A percentile compares a stretch with the other conserved stretches of the same genome.
Evolutionary conservation across 176 grass and related monocot genomes (phyloP).

Genomic region (Ampelocalamus luodianensis): DNA sequence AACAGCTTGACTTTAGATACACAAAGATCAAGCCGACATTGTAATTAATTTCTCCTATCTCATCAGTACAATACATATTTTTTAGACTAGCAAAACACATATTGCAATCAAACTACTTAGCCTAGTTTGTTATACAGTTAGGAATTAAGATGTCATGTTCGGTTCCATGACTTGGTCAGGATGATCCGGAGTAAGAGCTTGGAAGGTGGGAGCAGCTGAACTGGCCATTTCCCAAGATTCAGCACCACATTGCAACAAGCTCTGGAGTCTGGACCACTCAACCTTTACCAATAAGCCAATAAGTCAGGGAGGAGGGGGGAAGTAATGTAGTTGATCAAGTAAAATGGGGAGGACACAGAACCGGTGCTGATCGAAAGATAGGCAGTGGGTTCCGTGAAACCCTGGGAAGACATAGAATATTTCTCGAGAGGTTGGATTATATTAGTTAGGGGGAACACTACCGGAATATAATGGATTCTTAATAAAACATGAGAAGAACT

Average conservation of each 20-base stretch:
- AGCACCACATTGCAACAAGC: background rate
- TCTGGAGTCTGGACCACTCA: slow-evolving; percentile 2
- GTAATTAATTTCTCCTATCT: background rate
- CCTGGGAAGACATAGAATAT: background rate
- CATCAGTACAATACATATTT: background rate
- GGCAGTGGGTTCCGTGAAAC: background rate
- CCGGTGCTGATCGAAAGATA: background rate
- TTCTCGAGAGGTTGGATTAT: background rate
- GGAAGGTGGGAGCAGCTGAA: background rate
- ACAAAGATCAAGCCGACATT: background rate
- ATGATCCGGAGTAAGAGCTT: background rate
- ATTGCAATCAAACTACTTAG: background rate
- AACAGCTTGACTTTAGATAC: background rate
- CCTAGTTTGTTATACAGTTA: background rate
- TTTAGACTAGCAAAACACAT: background rate
- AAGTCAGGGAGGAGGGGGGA: background rate
- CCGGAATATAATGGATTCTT: background rate
- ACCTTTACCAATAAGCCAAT: background rate
- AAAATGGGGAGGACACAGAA: background rate
- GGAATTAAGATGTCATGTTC: background rate
- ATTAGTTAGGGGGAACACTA: background rate
- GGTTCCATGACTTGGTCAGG: background rate
- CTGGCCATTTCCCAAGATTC: background rate
- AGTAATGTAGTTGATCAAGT: background rate
- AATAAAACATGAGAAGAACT: background rate